Evolutionary conservation across 1,284 basidiomycete species (phyloP).

Genomic region (Ustilago hordei): DNA sequence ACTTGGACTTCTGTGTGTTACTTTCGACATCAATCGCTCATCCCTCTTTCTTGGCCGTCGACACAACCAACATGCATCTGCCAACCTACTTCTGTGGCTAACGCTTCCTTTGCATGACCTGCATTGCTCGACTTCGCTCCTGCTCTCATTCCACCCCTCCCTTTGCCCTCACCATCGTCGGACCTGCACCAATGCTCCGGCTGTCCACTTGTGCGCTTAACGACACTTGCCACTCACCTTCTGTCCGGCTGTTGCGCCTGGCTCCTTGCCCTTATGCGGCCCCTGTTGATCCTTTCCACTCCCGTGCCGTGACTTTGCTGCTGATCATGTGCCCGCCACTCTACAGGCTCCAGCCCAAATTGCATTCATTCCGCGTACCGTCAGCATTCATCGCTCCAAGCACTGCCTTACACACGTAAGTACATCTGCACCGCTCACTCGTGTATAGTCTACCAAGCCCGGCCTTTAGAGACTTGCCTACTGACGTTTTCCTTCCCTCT

Average conservation of each 20-base stretch:
- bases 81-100: neutral
- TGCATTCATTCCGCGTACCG: conserved; percentile 16
- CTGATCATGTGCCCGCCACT: neutral
- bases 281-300: conserved; percentile 17
- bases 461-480: neutral
- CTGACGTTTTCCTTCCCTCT: conserved; percentile 10
- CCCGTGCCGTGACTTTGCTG: conserved; percentile 1
- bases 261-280: conserved; percentile 17
- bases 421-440: neutral
- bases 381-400: conserved; percentile 12
- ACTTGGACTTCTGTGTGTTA: conserved; percentile 3
- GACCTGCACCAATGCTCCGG: neutral
- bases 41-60: conserved; percentile 4
- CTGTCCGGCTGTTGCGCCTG: conserved; percentile 18
- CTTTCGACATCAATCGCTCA: conserved; percentile 3
- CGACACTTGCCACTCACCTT: conserved; percentile 4
- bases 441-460: neutral
- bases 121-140: conserved; percentile 11
- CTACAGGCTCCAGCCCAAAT: conserved; percentile 18
- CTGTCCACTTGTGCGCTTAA: conserved; percentile 31
- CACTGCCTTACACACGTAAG: conserved; percentile 15
- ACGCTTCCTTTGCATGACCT: neutral
- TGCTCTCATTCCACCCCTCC: conserved; percentile 1
- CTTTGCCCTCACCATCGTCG: neutral
- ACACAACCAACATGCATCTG: neutral